Conservation (phyloP, 306 rosid species). For the Quercus berberidifolia region DNA sequence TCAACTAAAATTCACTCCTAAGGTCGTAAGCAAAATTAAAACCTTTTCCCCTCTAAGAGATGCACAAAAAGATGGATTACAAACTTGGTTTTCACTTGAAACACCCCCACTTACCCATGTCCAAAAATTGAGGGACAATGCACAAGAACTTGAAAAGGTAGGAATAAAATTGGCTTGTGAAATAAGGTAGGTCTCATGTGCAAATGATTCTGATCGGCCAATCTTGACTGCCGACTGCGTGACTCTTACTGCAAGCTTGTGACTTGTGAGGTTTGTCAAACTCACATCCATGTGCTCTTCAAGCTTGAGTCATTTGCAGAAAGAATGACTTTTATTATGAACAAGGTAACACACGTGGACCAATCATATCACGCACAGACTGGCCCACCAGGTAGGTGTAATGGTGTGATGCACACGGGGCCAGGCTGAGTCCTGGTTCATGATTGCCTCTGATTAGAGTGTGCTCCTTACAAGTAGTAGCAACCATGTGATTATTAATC, state of each 20-base stretch:
- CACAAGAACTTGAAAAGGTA: background rate
- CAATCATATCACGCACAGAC: background rate
- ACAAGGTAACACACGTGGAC: conserved; percentile 1
- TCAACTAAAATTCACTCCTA: too few relatives aligned
- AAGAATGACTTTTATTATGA: background rate
- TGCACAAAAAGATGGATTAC: too few relatives aligned
- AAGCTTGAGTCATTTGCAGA: background rate
- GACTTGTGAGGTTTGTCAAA: background rate
- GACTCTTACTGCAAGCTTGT: background rate
- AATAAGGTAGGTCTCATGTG: background rate
- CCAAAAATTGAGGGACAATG: background rate
- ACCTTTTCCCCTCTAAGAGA: too few relatives aligned
- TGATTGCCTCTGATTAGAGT: conserved; percentile 26
- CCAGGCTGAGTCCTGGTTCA: conserved; percentile 12
- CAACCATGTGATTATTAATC: conserved; percentile 24
- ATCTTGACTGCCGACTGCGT: background rate
- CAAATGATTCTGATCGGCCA: background rate
- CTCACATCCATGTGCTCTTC: conserved; percentile 41
- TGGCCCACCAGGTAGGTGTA: background rate
- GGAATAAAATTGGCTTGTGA: background rate
- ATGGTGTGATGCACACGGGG: conserved; percentile 24
- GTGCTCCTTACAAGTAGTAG: conserved; percentile 19
- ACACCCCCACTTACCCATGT: background rate
- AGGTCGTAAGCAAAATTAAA: too few relatives aligned
- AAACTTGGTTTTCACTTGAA: too few relatives aligned